A percentile compares a stretch with the other conserved stretches of the same genome.
Conservation (phyloP, 2,329 filamentous ascomycete species). For the Pseudogymnoascus sp. region DNA sequence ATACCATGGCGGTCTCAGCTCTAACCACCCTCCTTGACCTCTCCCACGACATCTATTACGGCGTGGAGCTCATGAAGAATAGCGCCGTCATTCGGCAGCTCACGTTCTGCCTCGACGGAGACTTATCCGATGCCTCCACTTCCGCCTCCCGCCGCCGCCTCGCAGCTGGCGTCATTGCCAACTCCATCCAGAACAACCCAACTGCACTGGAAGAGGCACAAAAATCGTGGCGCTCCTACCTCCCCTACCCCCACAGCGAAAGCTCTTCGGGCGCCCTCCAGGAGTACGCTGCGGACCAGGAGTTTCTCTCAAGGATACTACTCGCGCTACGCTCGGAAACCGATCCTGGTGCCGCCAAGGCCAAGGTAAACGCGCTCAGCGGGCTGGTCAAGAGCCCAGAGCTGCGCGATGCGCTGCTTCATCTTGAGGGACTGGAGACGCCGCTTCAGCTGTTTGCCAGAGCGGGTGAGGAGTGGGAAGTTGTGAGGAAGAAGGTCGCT, state of each 20-base stretch:
- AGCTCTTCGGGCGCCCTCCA: neutral
- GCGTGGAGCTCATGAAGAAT: constrained; percentile 52
- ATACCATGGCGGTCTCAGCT: constrained; percentile 15
- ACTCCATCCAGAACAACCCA: constrained; percentile 57
- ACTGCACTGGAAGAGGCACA: constrained; percentile 47
- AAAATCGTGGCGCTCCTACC: constrained; percentile 34
- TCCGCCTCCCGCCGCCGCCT: constrained; percentile 31
- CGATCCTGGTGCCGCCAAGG: constrained; percentile 25
- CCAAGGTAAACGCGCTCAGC: constrained; percentile 41
- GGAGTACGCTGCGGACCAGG: constrained; percentile 2
- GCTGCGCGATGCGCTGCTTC: constrained; percentile 49
- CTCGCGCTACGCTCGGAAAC: constrained; percentile 15
- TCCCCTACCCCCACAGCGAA: constrained; percentile 21
- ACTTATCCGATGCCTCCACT: neutral
- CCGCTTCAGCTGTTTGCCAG: constrained; percentile 45
- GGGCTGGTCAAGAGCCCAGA: constrained; percentile 46
- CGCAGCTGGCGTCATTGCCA: constrained; percentile 49
- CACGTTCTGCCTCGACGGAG: constrained; percentile 43
- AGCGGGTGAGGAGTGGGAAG: constrained; percentile 40
- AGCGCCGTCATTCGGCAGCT: constrained; percentile 44
- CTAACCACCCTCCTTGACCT: constrained; percentile 53
- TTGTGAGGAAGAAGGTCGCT: constrained; percentile 45
- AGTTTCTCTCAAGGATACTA: neutral
- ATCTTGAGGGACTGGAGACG: constrained; percentile 43
- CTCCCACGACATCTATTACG: constrained; percentile 63